These are phyloP conservation scores for Rhynchospora pubera DNA, from an alignment of 176 grass and related monocot species.

Conservation along the genomic window DNA sequence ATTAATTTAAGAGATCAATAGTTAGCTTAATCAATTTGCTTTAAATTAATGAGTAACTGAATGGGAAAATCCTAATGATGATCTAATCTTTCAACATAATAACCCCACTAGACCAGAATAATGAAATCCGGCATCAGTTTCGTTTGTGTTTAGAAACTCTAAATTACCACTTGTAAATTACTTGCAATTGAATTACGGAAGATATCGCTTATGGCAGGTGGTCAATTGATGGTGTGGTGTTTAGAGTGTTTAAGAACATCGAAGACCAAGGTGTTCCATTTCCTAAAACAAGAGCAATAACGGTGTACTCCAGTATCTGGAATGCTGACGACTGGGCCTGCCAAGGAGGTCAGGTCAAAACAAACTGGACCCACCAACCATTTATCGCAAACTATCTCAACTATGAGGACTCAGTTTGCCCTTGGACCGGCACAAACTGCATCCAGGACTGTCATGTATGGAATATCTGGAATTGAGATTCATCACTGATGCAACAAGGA, in stretches of 20 bases:
- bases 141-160: neutral
- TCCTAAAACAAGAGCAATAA: conserved; percentile 48
- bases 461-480: too few relatives aligned
- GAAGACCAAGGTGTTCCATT: conserved; percentile 37
- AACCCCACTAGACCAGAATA: too few relatives aligned
- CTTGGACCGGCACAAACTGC: conserved; percentile 39
- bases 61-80: too few relatives aligned
- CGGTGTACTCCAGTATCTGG: conserved; percentile 75
- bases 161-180: neutral
- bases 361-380: conserved; percentile 54
- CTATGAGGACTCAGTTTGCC: conserved; percentile 47
- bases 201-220: conserved; percentile 24
- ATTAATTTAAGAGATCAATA: too few relatives aligned
- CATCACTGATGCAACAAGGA: too few relatives aligned
- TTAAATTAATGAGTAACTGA: too few relatives aligned
- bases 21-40: too few relatives aligned
- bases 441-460: neutral
- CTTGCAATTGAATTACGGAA: neutral
- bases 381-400: conserved; percentile 54
- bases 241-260: conserved; percentile 60
- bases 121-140: neutral
- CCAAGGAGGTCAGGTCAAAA: conserved; percentile 51
- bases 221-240: conserved; percentile 40
- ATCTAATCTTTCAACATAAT: too few relatives aligned
- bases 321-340: conserved; percentile 81